phyloP scores from a whole-genome alignment of 1,284 basidiomycete species.

The Pisolithus thermaeus region DNA sequence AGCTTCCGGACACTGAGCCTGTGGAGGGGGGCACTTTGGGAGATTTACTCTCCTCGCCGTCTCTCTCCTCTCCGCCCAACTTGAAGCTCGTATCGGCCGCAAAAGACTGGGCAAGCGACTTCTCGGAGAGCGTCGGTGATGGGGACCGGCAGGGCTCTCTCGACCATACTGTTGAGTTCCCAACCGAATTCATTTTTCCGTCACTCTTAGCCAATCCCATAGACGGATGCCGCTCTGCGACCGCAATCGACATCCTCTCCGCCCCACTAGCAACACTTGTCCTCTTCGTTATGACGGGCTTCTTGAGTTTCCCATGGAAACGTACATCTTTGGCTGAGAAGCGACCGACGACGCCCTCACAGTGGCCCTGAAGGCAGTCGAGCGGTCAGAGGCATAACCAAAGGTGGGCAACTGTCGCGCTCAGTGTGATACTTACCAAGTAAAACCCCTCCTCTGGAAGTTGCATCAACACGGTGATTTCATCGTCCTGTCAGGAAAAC shows the following conservation, averaged over 20 bases:
- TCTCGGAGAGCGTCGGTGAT: constrained; percentile 18
- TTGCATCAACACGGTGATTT: constrained; percentile 77
- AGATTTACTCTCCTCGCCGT: constrained; percentile 9
- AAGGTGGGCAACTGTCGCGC: neutral
- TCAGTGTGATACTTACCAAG: constrained; percentile 43
- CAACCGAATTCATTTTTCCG: neutral
- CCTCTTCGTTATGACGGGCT: constrained; percentile 71
- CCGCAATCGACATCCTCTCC: constrained; percentile 13
- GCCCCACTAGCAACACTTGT: constrained; percentile 17
- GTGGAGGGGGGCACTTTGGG: constrained; percentile 16
- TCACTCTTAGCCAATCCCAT: neutral
- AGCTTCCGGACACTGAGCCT: constrained; percentile 22
- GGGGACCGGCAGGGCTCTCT: constrained; percentile 13
- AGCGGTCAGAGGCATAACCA: neutral
- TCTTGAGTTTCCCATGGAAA: constrained; percentile 75
- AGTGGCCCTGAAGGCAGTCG: constrained; percentile 54
- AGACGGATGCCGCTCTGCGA: constrained; percentile 9
- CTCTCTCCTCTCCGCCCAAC: neutral
- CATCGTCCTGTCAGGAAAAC: constrained; percentile 56
- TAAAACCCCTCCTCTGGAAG: constrained; percentile 52
- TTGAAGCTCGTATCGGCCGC: neutral
- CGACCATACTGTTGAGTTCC: constrained; percentile 2
- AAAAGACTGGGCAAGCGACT: constrained; percentile 8
- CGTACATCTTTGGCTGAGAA: constrained; percentile 67
- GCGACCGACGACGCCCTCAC: constrained; percentile 87